phyloP scores from a whole-genome alignment of 495 filamentous ascomycete species.

The Penicillium subrubescens region DNA sequence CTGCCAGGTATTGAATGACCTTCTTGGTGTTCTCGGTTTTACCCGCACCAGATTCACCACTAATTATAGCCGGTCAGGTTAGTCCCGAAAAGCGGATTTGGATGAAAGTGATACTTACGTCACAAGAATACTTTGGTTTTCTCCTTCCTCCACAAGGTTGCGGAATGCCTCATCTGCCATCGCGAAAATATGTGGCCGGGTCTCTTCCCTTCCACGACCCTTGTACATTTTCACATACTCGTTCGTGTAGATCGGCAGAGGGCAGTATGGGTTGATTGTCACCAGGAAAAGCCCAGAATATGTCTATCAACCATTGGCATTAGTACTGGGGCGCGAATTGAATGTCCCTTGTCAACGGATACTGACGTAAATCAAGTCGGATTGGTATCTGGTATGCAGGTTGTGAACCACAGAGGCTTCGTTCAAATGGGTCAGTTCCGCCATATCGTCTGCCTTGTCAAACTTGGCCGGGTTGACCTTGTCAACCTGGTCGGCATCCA shows the following conservation, averaged over 20 bases:
- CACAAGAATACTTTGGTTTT: conserved; percentile 97
- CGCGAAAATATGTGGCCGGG: conserved; percentile 95
- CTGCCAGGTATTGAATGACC: conserved; percentile 97
- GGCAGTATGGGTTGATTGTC: conserved; percentile 94
- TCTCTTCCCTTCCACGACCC: conserved; percentile 85
- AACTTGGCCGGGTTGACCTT: conserved; percentile 99
- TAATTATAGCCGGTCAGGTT: conserved; percentile 26
- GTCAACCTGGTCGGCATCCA: conserved; percentile 83
- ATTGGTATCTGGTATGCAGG: conserved; percentile 87
- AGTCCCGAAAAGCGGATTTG: background rate
- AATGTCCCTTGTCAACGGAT: conserved; percentile 1
- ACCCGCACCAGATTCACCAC: conserved; percentile 94
- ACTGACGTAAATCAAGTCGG: conserved; percentile 89
- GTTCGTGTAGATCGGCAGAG: conserved; percentile 91
- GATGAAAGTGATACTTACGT: conserved; percentile 54
- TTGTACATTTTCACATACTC: conserved; percentile 98
- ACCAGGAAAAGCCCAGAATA: conserved; percentile 98
- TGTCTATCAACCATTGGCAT: conserved; percentile 52
- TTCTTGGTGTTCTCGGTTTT: conserved; percentile 99
- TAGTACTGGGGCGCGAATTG: background rate
- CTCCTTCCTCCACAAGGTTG: conserved; percentile 90
- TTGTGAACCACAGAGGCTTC: conserved; percentile 99
- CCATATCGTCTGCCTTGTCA: conserved; percentile 99
- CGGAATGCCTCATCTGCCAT: conserved; percentile 98
- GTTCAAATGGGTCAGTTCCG: conserved; percentile 95